phyloP scores from a whole-genome alignment of 2,329 filamentous ascomycete species.

The Ophiostoma ips region DNA sequence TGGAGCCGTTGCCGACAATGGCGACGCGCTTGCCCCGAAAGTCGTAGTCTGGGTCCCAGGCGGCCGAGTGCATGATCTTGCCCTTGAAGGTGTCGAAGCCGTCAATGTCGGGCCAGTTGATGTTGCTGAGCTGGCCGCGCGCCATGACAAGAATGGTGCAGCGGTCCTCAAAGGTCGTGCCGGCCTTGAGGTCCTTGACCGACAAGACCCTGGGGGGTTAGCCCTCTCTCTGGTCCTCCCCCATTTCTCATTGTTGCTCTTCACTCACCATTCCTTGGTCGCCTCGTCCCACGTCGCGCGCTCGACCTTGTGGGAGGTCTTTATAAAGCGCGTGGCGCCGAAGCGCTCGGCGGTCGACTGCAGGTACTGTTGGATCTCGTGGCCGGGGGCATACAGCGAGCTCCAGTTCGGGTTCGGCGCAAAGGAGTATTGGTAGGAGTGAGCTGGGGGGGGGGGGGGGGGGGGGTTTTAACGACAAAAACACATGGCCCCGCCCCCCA shows the following conservation, averaged over 20 bases:
- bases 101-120: conserved; percentile 29
- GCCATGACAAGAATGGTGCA: conserved; percentile 28
- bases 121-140: conserved; percentile 28
- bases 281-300: conserved; percentile 27
- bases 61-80: conserved; percentile 31
- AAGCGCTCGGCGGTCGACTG: conserved; percentile 31
- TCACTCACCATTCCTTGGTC: conserved; percentile 22
- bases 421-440: conserved; percentile 43
- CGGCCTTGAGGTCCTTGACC: conserved; percentile 22
- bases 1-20: conserved; percentile 38
- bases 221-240: neutral
- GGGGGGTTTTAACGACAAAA: too few species aligned
- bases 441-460: too few species aligned
- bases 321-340: conserved; percentile 32
- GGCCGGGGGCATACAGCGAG: conserved; percentile 32
- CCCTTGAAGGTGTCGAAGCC: conserved; percentile 28
- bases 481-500: too few species aligned
- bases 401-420: conserved; percentile 42
- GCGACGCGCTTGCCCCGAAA: conserved; percentile 34
- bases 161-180: conserved; percentile 25
- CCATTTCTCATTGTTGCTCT: too few species aligned
- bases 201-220: neutral
- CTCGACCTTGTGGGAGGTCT: conserved; percentile 27
- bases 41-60: conserved; percentile 34
- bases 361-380: conserved; percentile 37